These are phyloP conservation scores for Trichoderma breve DNA, from an alignment of 2,329 filamentous ascomycete genomes.

Conservation along the genomic window DNA sequence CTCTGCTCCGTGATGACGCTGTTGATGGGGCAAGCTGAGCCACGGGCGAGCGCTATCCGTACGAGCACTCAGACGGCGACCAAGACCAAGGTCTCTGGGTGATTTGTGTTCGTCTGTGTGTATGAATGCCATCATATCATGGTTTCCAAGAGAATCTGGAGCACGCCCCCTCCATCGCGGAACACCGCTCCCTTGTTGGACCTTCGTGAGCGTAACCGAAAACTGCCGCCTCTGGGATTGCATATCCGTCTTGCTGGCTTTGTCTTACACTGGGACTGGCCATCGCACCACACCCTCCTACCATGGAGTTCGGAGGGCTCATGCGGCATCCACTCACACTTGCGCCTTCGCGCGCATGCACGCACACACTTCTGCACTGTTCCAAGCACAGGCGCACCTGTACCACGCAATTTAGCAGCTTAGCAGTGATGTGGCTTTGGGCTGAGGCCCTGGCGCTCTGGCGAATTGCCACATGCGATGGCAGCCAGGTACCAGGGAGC, in stretches of 20 bases:
- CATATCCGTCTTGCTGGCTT: constrained; percentile 6
- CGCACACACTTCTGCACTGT: constrained; percentile 13
- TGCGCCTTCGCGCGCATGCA: constrained; percentile 12
- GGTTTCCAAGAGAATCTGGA: background rate
- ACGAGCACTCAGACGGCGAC: background rate
- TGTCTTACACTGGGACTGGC: constrained; percentile 6
- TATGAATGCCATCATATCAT: background rate
- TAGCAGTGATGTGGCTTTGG: constrained; percentile 6
- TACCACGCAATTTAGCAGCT: constrained; percentile 1
- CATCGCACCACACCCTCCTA: constrained; percentile 17
- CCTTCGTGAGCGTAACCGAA: constrained; percentile 5
- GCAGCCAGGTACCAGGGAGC: constrained; percentile 17
- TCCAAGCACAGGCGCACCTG: background rate
- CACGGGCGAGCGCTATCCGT: background rate
- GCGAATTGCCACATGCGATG: constrained; percentile 9
- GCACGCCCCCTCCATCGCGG: background rate
- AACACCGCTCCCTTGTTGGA: constrained; percentile 6
- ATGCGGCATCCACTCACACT: constrained; percentile 15
- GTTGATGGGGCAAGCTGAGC: constrained; percentile 4
- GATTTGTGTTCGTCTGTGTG: background rate
- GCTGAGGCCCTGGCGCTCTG: background rate
- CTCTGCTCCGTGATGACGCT: constrained; percentile 3
- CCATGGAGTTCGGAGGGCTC: constrained; percentile 12
- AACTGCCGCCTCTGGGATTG: constrained; percentile 12
- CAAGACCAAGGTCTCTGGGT: background rate